phyloP scores from a whole-genome alignment of 257 asterid genomes.

The Hygrophila difformis region DNA sequence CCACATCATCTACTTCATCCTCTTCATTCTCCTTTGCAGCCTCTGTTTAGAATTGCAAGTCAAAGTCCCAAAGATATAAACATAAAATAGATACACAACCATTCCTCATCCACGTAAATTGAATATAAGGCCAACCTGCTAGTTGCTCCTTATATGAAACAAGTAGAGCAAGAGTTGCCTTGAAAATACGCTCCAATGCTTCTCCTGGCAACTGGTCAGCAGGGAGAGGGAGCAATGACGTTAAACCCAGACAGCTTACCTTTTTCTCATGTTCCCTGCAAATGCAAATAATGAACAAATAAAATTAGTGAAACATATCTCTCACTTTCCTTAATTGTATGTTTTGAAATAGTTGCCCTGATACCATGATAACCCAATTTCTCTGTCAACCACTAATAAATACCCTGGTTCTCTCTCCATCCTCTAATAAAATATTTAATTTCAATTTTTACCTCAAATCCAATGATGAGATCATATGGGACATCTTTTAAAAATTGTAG shows the following conservation, averaged over 20 bases:
- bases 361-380: too few species aligned
- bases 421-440: too few species aligned
- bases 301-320: too few species aligned
- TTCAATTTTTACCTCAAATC: too few species aligned
- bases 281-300: conserved; percentile 17
- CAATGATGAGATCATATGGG: too few species aligned
- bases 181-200: conserved; percentile 87
- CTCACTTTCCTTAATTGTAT: too few species aligned
- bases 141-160: conserved; percentile 94
- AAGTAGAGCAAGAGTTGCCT: conserved; percentile 84
- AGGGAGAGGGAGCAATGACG: conserved; percentile 89
- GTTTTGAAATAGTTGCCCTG: too few species aligned
- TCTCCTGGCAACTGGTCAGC: conserved; percentile 82
- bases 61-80: background rate
- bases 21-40: conserved; percentile 71
- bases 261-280: conserved; percentile 96
- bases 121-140: conserved; percentile 55
- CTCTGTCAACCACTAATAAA: too few species aligned
- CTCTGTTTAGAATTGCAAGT: conserved; percentile 30
- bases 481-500: too few species aligned
- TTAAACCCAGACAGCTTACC: conserved; percentile 93
- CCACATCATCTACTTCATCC: conserved; percentile 73
- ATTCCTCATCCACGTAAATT: background rate
- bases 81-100: background rate
- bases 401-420: too few species aligned